Base-by-base conservation (phyloP, 441 rosid species). In the Hura crepitans region DNA sequence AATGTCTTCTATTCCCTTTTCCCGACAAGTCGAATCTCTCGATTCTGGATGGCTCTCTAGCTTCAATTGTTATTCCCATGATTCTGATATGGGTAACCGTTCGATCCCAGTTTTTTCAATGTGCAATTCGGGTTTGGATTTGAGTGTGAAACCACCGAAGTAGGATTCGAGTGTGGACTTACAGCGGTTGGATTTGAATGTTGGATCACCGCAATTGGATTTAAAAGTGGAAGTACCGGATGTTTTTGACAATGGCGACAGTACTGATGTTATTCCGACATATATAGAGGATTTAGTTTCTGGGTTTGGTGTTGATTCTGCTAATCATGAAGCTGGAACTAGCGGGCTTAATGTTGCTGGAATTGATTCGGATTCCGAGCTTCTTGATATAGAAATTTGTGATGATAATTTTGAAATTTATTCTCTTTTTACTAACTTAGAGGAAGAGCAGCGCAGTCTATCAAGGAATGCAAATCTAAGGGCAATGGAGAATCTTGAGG, bases 311-410 rank as follows among this genome's bases (percentile, higher is more conserved):
- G 11, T 47, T 27, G 55, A 25, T 5, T 22, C 23, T n/a, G 68
- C 10, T 28, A 6, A 5, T 10, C n/a, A 25, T 17, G 45, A 27
- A 27, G 35, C 43, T 13, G 13, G n/a, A 27, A 2, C 57, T 8
- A 23, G 55, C n/a, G 69, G 69, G 27, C 22, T 49, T 9, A 53
- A 45, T 56, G 39, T 30, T n/a, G 69, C 6, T 20, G 42, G 69
- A 27, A 8, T 31, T 33, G 39, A 31, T 28, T 50, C 57, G 27
- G 57, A 37, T 49, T 65, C 46, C 1, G 69, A 37, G 42, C 25
- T 28, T 46, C 14, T 49, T 31, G 39, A 65, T 65, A 8, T 47
- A 42, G 42, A 53, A 17, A 4, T 35, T 49, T n/a, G 17, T n/a
- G 56, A 17, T 27, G 68, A 65, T 35, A 17, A 37, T 31, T 37